A percentile compares a stretch with the other conserved stretches of the same genome.
Conservation (phyloP, 345 rosid genomes). For the Salix dunnii region DNA sequence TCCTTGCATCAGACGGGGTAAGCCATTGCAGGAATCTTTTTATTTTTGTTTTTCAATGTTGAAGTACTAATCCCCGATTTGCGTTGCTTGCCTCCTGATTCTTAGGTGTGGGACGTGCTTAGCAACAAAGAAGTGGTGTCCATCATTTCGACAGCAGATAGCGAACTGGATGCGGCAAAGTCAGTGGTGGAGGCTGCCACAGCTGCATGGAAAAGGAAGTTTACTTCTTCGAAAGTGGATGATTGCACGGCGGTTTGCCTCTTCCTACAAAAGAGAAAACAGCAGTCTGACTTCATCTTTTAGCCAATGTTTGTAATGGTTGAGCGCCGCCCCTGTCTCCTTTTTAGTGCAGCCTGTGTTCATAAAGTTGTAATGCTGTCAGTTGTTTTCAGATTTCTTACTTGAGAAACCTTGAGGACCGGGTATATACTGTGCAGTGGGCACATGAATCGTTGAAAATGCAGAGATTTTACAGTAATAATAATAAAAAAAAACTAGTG, state of each 20-base stretch:
- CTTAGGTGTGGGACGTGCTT: conserved; percentile 80
- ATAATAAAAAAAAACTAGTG: neutral
- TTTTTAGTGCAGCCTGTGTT: neutral
- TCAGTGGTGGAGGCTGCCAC: conserved; percentile 64
- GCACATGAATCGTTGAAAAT: neutral
- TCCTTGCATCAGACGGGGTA: conserved; percentile 91
- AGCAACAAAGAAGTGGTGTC: conserved; percentile 56
- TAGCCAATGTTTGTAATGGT: neutral
- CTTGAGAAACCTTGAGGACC: neutral
- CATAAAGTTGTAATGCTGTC: neutral
- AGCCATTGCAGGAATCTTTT: neutral
- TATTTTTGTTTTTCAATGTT: neutral
- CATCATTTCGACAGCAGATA: conserved; percentile 42
- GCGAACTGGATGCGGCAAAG: conserved; percentile 45
- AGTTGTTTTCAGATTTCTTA: neutral
- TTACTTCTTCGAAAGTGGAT: conserved; percentile 55
- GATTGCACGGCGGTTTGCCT: conserved; percentile 70
- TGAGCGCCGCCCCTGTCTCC: neutral
- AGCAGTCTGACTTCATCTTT: neutral
- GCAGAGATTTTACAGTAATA: neutral
- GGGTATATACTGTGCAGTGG: neutral
- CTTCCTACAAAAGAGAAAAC: conserved; percentile 37
- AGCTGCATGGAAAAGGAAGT: conserved; percentile 58
- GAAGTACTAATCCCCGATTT: neutral
- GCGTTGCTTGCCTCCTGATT: neutral